Conservation (phyloP, 352 stramenopile genomes). For the Pythium monospermum region DNA sequence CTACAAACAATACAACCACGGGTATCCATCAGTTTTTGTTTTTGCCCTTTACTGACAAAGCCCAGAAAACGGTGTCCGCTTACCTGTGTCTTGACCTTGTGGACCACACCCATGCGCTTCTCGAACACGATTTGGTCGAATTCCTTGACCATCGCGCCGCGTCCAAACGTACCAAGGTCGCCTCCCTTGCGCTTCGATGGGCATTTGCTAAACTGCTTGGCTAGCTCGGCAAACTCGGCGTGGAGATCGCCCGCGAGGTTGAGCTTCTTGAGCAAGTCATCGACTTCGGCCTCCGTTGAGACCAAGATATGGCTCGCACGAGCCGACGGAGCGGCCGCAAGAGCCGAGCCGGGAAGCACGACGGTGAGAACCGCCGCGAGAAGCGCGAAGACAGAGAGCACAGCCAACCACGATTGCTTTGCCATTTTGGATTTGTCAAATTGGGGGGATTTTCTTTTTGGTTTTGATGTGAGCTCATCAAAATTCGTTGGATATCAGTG, state of each 20-base stretch:
- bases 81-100: conserved; percentile 79
- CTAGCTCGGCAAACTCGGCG: conserved; percentile 44
- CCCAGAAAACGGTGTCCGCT: no score
- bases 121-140: conserved; percentile 82
- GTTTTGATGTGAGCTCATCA: conserved; percentile 2
- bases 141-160: conserved; percentile 68
- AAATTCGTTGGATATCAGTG: conserved; percentile 6
- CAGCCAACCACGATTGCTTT: conserved; percentile 19
- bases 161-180: conserved; percentile 59
- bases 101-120: conserved; percentile 46
- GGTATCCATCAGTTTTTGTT: not conserved
- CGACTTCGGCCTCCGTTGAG: conserved; percentile 46
- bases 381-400: conserved; percentile 24
- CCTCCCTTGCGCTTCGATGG: conserved; percentile 57
- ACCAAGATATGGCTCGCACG: conserved; percentile 78
- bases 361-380: conserved; percentile 29
- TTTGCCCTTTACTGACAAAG: no score
- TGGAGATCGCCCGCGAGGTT: conserved; percentile 39
- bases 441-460: no score
- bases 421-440: conserved; percentile 6
- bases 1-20: conserved; percentile 18
- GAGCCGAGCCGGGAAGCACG: conserved; percentile 18
- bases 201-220: conserved; percentile 65
- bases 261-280: conserved; percentile 47
- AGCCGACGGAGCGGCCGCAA: conserved; percentile 30